These are phyloP conservation scores for Kwoniella newhampshirensis DNA, from an alignment of 768 basidiomycete species.

Conservation along the genomic window DNA sequence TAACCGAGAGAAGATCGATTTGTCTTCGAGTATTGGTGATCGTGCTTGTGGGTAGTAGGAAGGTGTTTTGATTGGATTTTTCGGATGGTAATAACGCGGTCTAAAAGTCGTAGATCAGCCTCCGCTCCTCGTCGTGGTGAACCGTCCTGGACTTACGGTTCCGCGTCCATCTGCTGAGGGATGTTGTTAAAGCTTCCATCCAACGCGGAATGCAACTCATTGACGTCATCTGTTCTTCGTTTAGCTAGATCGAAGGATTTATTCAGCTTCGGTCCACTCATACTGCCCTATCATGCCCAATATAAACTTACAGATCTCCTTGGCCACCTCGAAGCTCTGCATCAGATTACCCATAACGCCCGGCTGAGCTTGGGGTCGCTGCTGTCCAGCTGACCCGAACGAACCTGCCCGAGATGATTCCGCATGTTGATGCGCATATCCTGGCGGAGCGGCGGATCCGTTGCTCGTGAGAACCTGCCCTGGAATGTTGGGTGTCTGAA, in stretches of 20 bases:
- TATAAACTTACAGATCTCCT: conserved; percentile 75
- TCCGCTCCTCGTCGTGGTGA: neutral
- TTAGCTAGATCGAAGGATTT: conserved; percentile 33
- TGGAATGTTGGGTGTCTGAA: conserved; percentile 8
- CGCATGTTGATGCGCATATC: conserved; percentile 57
- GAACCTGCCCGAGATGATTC: conserved; percentile 27
- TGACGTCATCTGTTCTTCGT: conserved; percentile 63
- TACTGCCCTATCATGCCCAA: too few species aligned
- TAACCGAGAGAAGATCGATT: conserved; percentile 80
- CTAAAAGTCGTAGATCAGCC: conserved; percentile 55
- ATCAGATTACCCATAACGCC: conserved; percentile 86
- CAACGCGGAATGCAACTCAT: conserved; percentile 86
- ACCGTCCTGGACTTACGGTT: conserved; percentile 63
- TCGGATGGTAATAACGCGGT: conserved; percentile 94
- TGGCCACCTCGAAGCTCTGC: conserved; percentile 89
- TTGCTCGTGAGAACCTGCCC: conserved; percentile 12
- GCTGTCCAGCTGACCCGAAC: conserved; percentile 3
- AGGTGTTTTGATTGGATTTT: conserved; percentile 87
- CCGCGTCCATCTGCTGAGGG: conserved; percentile 91
- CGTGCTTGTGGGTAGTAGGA: conserved; percentile 91
- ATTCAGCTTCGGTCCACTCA: conserved; percentile 1
- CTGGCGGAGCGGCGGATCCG: conserved; percentile 56
- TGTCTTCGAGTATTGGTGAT: conserved; percentile 73
- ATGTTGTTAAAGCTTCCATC: conserved; percentile 85
- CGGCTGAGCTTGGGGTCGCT: conserved; percentile 21